Evolutionary conservation across 148 eudicot species (phyloP).

Genomic region (Rhododendron simsii): DNA sequence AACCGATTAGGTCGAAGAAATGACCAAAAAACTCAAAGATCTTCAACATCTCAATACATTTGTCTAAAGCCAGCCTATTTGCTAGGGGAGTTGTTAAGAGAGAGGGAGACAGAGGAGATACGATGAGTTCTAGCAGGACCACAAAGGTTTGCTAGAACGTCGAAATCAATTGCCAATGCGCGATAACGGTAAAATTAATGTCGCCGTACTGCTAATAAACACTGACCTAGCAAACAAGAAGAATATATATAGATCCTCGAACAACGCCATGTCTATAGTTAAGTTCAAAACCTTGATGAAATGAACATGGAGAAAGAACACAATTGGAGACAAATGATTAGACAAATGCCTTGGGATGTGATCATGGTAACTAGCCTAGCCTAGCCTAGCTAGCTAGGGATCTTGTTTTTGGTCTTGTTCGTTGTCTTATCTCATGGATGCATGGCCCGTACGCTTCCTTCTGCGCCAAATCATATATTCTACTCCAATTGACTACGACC

Average conservation of each 20-base stretch:
- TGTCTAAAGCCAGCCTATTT: not conserved
- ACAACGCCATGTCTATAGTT: not conserved
- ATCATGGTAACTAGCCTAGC: not conserved
- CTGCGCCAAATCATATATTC: constrained; percentile 10
- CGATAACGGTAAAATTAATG: not conserved
- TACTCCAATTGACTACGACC: not conserved
- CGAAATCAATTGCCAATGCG: not conserved
- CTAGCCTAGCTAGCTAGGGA: not conserved
- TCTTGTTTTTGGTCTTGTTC: constrained; percentile 15
- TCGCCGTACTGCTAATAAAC: not conserved
- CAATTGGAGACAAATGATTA: constrained; percentile 15
- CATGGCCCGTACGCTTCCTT: constrained; percentile 26
- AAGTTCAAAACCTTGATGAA: not conserved
- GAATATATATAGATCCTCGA: constrained; percentile 1
- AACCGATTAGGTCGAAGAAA: constrained; percentile 5
- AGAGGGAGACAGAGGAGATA: not conserved
- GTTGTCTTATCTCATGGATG: not conserved
- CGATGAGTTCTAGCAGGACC: not conserved
- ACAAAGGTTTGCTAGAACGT: not conserved
- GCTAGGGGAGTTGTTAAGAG: not conserved
- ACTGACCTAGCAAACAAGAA: not conserved
- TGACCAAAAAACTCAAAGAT: not conserved
- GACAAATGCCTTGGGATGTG: constrained; percentile 16
- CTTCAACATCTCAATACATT: not conserved
- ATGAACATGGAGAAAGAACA: not conserved